phyloP scores from a whole-genome alignment of 2,329 filamentous ascomycete species.

The Alternaria viburni region DNA sequence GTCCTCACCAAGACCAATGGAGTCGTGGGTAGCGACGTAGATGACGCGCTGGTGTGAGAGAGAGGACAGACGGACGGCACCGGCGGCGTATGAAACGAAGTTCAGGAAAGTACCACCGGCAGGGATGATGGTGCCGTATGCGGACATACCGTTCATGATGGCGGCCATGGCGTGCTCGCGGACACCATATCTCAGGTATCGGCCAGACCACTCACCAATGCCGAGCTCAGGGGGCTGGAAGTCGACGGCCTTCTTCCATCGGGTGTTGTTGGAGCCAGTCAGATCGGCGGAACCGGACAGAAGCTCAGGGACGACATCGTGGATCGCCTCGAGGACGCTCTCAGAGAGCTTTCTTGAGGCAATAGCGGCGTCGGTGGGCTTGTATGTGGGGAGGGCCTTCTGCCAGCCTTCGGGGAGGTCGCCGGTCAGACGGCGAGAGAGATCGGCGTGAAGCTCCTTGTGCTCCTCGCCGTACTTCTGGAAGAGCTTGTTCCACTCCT shows the following conservation, averaged over 20 bases:
- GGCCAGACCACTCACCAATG: constrained; percentile 87
- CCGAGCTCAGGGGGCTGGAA: constrained; percentile 90
- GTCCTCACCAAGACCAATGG: constrained; percentile 98
- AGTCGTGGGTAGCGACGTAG: constrained; percentile 98
- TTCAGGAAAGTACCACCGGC: constrained; percentile 98
- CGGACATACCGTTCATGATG: constrained; percentile 92
- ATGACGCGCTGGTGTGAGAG: constrained; percentile 90
- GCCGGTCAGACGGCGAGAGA: constrained; percentile 78
- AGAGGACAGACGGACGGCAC: constrained; percentile 90
- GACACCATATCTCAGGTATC: constrained; percentile 92
- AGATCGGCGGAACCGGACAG: constrained; percentile 96
- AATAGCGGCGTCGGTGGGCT: constrained; percentile 79
- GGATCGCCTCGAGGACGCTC: constrained; percentile 86
- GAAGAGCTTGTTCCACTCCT: constrained; percentile 94
- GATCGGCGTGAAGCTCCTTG: constrained; percentile 79
- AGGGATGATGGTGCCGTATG: constrained; percentile 93
- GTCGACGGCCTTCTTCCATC: constrained; percentile 96
- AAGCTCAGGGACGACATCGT: constrained; percentile 83
- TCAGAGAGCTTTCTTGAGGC: constrained; percentile 97
- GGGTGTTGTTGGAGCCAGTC: constrained; percentile 98
- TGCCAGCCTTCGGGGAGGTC: constrained; percentile 96
- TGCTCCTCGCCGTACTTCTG: constrained; percentile 82
- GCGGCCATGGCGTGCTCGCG: constrained; percentile 92
- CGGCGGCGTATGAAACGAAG: constrained; percentile 98
- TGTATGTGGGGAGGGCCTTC: constrained; percentile 90